Evolutionary conservation across 768 basidiomycete genomes (phyloP).

Genomic region (Neoboletus subvelutipes): DNA sequence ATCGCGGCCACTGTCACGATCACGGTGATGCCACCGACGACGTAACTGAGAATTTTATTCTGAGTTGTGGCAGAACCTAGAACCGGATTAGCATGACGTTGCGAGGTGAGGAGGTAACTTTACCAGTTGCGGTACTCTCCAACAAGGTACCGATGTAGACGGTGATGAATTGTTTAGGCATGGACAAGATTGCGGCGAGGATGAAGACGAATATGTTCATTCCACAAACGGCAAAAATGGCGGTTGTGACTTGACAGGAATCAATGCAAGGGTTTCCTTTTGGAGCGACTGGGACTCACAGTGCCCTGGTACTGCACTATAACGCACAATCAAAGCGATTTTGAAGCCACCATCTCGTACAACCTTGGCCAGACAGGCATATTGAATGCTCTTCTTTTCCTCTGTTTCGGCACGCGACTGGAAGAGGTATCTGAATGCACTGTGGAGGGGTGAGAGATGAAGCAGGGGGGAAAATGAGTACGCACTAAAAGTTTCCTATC

Average conservation of each 20-base stretch:
- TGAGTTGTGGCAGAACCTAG: slow-evolving; percentile 33
- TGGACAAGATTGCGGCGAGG: slow-evolving; percentile 74
- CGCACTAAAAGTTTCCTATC: slow-evolving; percentile 84
- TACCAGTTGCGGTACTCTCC: slow-evolving; percentile 43
- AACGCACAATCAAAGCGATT: slow-evolving; percentile 72
- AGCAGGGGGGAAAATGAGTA: slow-evolving; percentile 6
- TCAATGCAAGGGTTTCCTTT: not conserved
- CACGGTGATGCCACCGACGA: slow-evolving; percentile 65
- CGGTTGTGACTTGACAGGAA: slow-evolving; percentile 67
- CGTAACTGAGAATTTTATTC: slow-evolving; percentile 65
- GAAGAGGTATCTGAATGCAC: slow-evolving; percentile 84
- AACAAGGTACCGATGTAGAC: slow-evolving; percentile 87
- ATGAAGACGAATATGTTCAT: slow-evolving; percentile 79
- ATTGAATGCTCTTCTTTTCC: slow-evolving; percentile 55
- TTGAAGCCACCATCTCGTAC: slow-evolving; percentile 88
- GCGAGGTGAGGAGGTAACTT: not conserved
- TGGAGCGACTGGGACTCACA: slow-evolving; percentile 46
- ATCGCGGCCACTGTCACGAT: slow-evolving; percentile 73
- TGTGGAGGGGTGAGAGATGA: slow-evolving; percentile 30
- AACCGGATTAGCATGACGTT: slow-evolving; percentile 3
- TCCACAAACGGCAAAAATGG: slow-evolving; percentile 86
- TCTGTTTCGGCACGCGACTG: slow-evolving; percentile 71
- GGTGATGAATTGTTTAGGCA: slow-evolving; percentile 90
- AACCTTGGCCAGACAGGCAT: slow-evolving; percentile 62
- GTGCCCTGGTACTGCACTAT: slow-evolving; percentile 85